Conservation (phyloP, 305 asterid genomes). For the Nicotiana rustica region DNA sequence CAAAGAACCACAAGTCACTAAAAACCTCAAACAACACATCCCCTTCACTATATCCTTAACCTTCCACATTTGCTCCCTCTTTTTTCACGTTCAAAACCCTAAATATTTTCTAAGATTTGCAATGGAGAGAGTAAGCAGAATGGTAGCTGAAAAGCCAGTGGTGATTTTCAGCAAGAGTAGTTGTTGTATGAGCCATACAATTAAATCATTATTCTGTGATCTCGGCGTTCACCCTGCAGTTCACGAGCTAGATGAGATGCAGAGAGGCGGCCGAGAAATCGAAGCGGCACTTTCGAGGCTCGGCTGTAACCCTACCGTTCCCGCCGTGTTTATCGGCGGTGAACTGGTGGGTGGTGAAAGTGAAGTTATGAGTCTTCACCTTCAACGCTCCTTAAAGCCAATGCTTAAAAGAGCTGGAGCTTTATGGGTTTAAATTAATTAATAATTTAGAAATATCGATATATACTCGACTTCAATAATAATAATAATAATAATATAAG, state of each 20-base stretch:
- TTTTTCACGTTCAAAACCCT: background rate
- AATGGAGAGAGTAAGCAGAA: slow-evolving; percentile 59
- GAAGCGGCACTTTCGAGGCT: slow-evolving; percentile 70
- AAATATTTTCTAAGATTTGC: too few relatives aligned
- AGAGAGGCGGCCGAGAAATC: slow-evolving; percentile 71
- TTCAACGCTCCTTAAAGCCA: slow-evolving; percentile 62
- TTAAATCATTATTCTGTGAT: slow-evolving; percentile 64
- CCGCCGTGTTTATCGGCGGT: slow-evolving; percentile 83
- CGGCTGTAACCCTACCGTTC: slow-evolving; percentile 77
- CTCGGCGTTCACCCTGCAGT: slow-evolving; percentile 68
- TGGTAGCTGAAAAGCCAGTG: slow-evolving; percentile 77
- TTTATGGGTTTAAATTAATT: slow-evolving; percentile 57
- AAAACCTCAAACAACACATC: slow-evolving; percentile 1
- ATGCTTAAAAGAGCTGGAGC: slow-evolving; percentile 89
- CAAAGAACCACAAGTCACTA: slow-evolving; percentile 7
- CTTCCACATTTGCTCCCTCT: background rate
- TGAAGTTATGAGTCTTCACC: slow-evolving; percentile 85
- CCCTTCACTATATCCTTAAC: background rate
- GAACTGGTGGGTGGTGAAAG: slow-evolving; percentile 79
- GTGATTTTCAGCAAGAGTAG: slow-evolving; percentile 82
- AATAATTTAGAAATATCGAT: background rate
- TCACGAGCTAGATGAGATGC: slow-evolving; percentile 79
- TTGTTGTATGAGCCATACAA: slow-evolving; percentile 74
- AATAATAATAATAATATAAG: slow-evolving; percentile 1
- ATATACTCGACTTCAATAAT: slow-evolving; percentile 20